Evolutionary conservation across 2,329 filamentous ascomycete genomes (phyloP), one percentile per base, ranked within the genome.

Genomic region (Stemphylium beticola): DNA sequence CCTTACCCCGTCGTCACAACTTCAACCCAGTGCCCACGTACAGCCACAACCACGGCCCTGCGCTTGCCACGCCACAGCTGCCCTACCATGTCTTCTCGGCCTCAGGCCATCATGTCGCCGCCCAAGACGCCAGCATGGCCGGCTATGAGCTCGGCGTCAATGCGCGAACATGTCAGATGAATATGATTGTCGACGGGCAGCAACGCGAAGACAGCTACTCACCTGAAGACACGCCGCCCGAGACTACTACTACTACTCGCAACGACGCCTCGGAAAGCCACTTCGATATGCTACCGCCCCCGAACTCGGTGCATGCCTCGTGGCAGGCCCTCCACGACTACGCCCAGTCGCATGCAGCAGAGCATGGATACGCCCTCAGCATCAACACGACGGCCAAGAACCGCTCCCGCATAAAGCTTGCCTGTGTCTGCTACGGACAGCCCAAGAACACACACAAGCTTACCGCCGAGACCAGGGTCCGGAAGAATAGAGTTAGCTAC

Each of bases 361-460:
- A 61, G 14, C 69, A 74, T 40, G 72, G 72, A 12, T 74, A 74
- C 48, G 72, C 72, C 1, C 60, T 74, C 15, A 64, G 60, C 37
- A 74, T 74, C 58, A 74, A 74, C 53, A 74, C 70, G 4, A 73
- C 71, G n/a, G 69, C 69, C 4, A 72, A 71, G 55, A 74, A 72
- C 51, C 67, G 70, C 10, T 69, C 67, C 8, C 68, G 71, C 37
- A 71, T 74, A 53, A 74, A 74, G 55, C 64, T 74, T 12, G 70
- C 70, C 31, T 74, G 72, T 47, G 71, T 74, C 18, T 74, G 72
- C 64, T 74, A 72, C 42, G 72, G 72, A 17, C 57, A 60, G 31
- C 69, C 71, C 3, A 74, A 74, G 60, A 74, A 74, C 38, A 74
- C 71, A 2, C 72, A 73, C 46, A 72, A 74, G 38, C 64, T 74